Base-by-base conservation (phyloP, 306 rosid genomes). In the Dryas drummondii region DNA sequence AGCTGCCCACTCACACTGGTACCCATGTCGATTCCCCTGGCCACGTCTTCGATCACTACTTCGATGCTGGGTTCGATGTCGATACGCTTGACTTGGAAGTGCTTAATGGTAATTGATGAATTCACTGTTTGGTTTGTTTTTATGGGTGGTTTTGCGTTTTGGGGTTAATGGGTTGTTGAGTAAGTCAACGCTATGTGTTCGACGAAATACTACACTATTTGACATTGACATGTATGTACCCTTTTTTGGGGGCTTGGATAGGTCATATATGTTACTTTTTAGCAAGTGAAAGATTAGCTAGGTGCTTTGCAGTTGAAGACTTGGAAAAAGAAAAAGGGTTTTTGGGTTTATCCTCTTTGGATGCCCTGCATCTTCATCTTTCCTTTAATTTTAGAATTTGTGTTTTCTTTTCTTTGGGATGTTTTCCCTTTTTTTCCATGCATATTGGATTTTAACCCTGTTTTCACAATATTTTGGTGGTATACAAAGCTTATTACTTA, bases 1-100 rank as follows among this genome's bases (percentile, higher is more conserved):
- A 86, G 91, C 84, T 91, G 0, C 90, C 91, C 19, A 63, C 68
- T 76, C 98, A 93, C 84, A 86, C 91, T 2, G 98, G 98, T 22
- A 93, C 97, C 10, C 98, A 93, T 53, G 96, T 93, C 45, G 97
- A 91, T 57, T 83, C 97, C 48, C 96, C 97, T 0, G 81, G 97
- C 4, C 98, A 93, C 82, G 82, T 91, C 66, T 84, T 78, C 80
- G 97, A 93, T 60, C 84, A 87, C 79, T 91, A 93, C 85, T 86
- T 75, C 42, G 97, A 94, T 55, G 93, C 94, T 1, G 94, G 98
- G 44, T 94, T 94, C 80, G 96, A 94, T 11, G 91, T 90, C 8
- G 94, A 91, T 71, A 65, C 96, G 0, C 97, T 94, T 41, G 97
- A 91, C 71, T 42, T 94, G 52, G 84, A 77, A 15, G 80, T 91